Evolutionary conservation across 495 filamentous ascomycete genomes (phyloP).

Genomic region (Annulohypoxylon nitens): DNA sequence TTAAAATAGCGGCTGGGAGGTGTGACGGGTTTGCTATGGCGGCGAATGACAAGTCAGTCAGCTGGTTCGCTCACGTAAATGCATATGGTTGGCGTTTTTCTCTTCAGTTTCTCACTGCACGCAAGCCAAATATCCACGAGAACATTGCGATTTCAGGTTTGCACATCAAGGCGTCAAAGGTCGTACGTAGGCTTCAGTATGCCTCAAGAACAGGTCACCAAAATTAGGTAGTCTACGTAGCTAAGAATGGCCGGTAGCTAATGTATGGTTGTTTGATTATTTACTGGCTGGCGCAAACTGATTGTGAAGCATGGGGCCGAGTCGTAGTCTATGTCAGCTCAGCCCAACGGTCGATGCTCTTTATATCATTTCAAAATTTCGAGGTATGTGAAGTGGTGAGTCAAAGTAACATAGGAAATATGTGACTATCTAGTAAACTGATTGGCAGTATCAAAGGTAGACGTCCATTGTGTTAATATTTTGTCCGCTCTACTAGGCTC

Average conservation of each 20-base stretch:
- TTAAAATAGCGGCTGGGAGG: not conserved
- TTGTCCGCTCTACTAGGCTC: too few species aligned
- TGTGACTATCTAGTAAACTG: too few species aligned
- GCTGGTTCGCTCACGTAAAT: constrained; percentile 19
- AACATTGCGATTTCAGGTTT: constrained; percentile 26
- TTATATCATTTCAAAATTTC: not conserved
- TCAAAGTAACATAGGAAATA: too few species aligned
- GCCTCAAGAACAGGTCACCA: constrained; percentile 12
- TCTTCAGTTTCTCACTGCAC: not conserved
- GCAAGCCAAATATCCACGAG: not conserved
- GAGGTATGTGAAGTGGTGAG: not conserved
- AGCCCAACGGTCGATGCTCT: not conserved
- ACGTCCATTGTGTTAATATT: too few species aligned
- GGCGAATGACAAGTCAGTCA: constrained; percentile 8
- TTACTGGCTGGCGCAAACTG: not conserved
- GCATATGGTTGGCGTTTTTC: constrained; percentile 48
- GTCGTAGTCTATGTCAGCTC: not conserved
- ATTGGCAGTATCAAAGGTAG: too few species aligned
- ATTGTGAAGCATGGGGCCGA: not conserved
- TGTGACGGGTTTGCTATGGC: not conserved
- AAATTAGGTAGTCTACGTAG: constrained; percentile 30
- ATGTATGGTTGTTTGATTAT: constrained; percentile 1
- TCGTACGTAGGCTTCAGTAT: constrained; percentile 4
- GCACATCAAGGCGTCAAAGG: constrained; percentile 29
- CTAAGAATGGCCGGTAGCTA: constrained; percentile 8